Percentiles rank a stretch among this genome's conserved stretches.
Conservation (phyloP, 169 alveolate species). For the Plasmodium sp. region DNA sequence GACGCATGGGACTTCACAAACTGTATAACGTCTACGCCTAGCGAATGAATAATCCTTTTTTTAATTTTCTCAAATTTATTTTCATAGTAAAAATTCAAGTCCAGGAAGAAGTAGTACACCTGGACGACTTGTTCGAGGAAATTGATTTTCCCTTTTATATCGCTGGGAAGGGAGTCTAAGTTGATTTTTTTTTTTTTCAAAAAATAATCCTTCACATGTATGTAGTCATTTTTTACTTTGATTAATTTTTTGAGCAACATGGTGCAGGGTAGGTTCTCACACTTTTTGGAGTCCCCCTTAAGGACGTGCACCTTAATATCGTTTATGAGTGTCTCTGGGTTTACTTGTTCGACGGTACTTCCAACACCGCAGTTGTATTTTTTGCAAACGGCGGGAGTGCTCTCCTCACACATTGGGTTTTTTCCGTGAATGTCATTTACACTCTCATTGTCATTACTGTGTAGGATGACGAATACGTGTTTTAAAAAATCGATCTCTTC, state of each 20-base stretch:
- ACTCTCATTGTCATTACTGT: neutral
- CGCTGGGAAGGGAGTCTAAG: neutral
- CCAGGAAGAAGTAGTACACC: slow-evolving; percentile 37
- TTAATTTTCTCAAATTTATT: slow-evolving; percentile 58
- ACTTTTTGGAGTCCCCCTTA: neutral
- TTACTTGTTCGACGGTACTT: neutral
- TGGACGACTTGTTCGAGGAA: slow-evolving; percentile 14
- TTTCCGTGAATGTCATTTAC: neutral
- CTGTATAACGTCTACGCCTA: slow-evolving; percentile 22
- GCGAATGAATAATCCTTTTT: slow-evolving; percentile 3
- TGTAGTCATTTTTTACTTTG: slow-evolving; percentile 67
- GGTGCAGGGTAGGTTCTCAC: slow-evolving; percentile 13
- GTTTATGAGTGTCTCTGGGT: slow-evolving; percentile 18
- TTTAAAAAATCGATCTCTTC: slow-evolving; percentile 1
- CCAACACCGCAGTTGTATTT: neutral
- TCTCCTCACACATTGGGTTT: neutral
- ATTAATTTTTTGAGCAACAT: slow-evolving; percentile 42
- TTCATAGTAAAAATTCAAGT: slow-evolving; percentile 45
- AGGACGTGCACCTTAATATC: slow-evolving; percentile 1
- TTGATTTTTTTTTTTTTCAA: slow-evolving; percentile 35
- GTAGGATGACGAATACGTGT: neutral
- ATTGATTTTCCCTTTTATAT: neutral
- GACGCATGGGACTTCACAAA: slow-evolving; percentile 2
- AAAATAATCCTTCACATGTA: slow-evolving; percentile 62
- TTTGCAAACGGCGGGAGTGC: neutral